Conservation (phyloP, 257 asterid species). For the Mitragyna speciosa region DNA sequence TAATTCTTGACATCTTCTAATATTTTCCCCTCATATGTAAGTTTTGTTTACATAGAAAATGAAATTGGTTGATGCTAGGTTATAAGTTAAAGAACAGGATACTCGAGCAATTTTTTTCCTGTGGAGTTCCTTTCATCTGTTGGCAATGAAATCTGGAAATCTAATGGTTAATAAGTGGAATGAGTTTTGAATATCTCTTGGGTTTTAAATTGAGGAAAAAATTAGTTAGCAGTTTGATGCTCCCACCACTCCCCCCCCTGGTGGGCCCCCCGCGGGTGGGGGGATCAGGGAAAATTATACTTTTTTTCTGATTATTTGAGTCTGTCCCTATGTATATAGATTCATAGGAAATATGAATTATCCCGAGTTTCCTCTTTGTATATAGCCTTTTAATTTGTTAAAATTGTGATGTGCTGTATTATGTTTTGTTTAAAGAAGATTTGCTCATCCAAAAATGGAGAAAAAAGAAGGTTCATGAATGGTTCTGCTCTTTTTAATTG, state of each 20-base stretch:
- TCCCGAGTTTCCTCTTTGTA: not conserved
- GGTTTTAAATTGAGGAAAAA: too few species aligned
- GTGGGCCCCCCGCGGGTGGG: too few species aligned
- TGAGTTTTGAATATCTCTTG: not conserved
- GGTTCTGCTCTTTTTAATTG: not conserved
- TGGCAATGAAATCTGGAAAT: not conserved
- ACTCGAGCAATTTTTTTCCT: not conserved
- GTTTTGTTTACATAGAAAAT: conserved; percentile 5
- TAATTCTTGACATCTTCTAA: not conserved
- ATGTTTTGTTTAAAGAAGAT: not conserved
- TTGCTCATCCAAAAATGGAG: not conserved
- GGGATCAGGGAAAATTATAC: not conserved
- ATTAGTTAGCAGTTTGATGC: too few species aligned
- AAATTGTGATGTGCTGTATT: not conserved
- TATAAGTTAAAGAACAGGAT: not conserved
- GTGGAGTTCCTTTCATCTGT: not conserved
- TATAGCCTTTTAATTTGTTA: not conserved
- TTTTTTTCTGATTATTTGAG: not conserved
- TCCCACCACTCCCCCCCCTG: too few species aligned
- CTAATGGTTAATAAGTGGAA: not conserved
- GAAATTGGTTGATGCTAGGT: not conserved
- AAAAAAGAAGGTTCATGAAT: not conserved
- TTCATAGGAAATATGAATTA: not conserved
- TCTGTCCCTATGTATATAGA: not conserved
- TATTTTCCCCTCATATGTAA: not conserved